Base-by-base conservation (phyloP, 768 basidiomycete genomes). In the Xerocomus potaroensis region DNA sequence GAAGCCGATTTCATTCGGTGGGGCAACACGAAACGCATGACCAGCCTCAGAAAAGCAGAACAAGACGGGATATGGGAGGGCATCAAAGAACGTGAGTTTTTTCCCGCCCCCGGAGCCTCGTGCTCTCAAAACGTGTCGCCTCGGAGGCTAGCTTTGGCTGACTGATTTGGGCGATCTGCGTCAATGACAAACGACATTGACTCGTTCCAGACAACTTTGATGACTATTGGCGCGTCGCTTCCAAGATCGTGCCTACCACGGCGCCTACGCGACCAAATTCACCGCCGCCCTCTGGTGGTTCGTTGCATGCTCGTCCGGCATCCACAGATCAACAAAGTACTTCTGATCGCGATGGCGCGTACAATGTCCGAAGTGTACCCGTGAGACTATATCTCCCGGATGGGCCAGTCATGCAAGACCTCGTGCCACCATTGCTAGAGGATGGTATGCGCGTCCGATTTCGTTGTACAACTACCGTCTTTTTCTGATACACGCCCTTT, bases 31-130 rank as follows among this genome's bases (percentile, higher is more conserved):
- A 91, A 91, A 61, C 80, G 92, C 29, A 91, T 97, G 72, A 97
- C 92, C 1, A 81, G 88, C 15, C 74, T 99, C 27, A 71, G 92
- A 44, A 91, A 93, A 65, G 81, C 78, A 21, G 95, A 98, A 60
- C 90, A 98, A 62, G 96, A 99, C 63, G 91, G 85, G 1, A 80
- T 97, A 45, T 99, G 96, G 96, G 92, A 96, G 58, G 93, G 93
- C 8, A 87, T 99, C 53, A 85, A 86, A 70, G 87, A 91, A 58
- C 91, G 95, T 97, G 62, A 70, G 92, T 71, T 11, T 36, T 47
- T n/a, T 34, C n/a, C 39, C 18, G 15, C 49, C 42, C 26, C 46
- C 30, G 24, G 54, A 48, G 60, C 51, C 51, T 48, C 44, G 53
- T 38, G 60, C 59, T 62, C 54, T 44, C n/a, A 45, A 52, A 42